Percentiles rank a stretch among this genome's conserved stretches.
Conservation (phyloP, 495 filamentous ascomycete genomes). For the Neohortaea acidophila region DNA sequence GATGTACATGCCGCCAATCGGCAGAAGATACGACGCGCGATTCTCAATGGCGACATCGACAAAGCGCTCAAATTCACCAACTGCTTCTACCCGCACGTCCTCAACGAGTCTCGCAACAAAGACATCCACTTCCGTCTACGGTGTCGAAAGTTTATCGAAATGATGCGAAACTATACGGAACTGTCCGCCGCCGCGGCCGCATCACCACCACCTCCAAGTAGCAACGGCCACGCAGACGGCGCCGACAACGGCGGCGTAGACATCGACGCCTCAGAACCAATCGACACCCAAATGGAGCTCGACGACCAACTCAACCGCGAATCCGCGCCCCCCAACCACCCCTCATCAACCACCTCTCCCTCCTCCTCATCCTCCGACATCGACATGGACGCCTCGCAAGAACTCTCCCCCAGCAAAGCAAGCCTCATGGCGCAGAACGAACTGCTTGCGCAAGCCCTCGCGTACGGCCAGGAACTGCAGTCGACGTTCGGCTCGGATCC, state of each 20-base stretch:
- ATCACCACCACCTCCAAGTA: no score
- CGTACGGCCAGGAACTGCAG: slow-evolving; percentile 67
- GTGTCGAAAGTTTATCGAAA: slow-evolving; percentile 88
- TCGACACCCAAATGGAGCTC: slow-evolving; percentile 66
- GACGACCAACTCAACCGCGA: slow-evolving; percentile 42
- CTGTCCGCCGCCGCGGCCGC: slow-evolving; percentile 31
- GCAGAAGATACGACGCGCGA: slow-evolving; percentile 75
- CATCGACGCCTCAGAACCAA: slow-evolving; percentile 19
- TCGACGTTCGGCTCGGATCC: slow-evolving; percentile 59
- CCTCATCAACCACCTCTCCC: slow-evolving; percentile 17
- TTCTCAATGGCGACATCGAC: slow-evolving; percentile 89
- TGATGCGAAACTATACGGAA: slow-evolving; percentile 74
- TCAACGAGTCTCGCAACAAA: slow-evolving; percentile 60
- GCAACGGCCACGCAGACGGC: slow-evolving; percentile 16
- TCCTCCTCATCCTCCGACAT: no score
- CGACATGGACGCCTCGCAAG: slow-evolving; percentile 42
- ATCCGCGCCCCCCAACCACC: slow-evolving; percentile 23
- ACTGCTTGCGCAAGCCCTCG: slow-evolving; percentile 51
- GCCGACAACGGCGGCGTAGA: not conserved
- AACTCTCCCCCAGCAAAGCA: slow-evolving; percentile 9
- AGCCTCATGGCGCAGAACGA: slow-evolving; percentile 9
- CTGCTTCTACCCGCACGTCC: slow-evolving; percentile 62
- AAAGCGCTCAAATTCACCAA: slow-evolving; percentile 68
- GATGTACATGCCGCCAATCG: slow-evolving; percentile 77
- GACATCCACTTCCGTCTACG: slow-evolving; percentile 73